phyloP scores from a whole-genome alignment of 345 rosid species.

The Salix exigua region DNA sequence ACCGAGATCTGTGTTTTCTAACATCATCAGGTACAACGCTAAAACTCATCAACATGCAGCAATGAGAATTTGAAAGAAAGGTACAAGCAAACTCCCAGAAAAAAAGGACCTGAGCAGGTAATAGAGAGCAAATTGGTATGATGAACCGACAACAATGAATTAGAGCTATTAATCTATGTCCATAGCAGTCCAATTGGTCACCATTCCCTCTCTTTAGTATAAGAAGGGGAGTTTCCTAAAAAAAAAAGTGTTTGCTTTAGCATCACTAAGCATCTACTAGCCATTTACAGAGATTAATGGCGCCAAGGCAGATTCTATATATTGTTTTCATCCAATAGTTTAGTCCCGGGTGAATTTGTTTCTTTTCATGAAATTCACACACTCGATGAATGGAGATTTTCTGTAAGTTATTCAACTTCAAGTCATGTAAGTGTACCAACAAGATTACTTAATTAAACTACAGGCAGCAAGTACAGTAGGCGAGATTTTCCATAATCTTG shows the following conservation, averaged over 20 bases:
- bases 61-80: neutral
- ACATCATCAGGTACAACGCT: neutral
- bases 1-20: neutral
- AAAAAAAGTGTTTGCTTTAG: neutral
- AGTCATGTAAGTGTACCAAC: neutral
- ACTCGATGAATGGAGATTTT: neutral
- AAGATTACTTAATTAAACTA: neutral
- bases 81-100: neutral
- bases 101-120: neutral
- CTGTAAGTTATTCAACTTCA: neutral
- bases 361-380: neutral
- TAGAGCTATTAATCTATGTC: neutral
- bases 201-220: neutral
- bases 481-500: neutral
- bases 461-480: neutral
- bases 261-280: neutral
- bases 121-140: neutral
- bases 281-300: neutral
- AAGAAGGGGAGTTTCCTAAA: neutral
- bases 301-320: neutral
- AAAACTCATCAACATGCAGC: neutral
- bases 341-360: neutral
- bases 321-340: neutral
- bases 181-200: too few relatives aligned
- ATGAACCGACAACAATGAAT: neutral